These are phyloP conservation scores for Saxispiralis lemnorum DNA, from an alignment of 495 filamentous ascomycete species.

Conservation along the genomic window DNA sequence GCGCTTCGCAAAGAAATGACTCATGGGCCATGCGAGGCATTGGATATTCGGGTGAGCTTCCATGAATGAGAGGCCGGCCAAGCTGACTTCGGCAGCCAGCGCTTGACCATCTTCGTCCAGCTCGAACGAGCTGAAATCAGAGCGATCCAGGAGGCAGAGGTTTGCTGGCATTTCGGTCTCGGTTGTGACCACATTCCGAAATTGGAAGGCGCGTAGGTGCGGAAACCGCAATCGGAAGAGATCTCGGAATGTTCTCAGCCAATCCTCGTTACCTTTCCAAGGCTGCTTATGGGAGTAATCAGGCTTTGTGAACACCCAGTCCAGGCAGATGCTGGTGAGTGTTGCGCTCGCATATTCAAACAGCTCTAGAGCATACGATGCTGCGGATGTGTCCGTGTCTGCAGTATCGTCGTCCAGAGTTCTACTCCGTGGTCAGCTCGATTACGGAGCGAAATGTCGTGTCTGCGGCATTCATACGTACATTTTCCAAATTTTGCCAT, in stretches of 20 bases:
- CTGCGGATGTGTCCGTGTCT: no score
- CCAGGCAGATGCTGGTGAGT: conserved; percentile 19
- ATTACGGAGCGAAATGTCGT: no score
- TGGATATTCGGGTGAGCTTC: conserved; percentile 20
- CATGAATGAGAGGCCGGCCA: conserved; percentile 18
- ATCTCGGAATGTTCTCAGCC: not conserved
- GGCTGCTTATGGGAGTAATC: not conserved
- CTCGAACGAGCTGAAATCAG: conserved; percentile 1
- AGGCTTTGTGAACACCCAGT: conserved; percentile 17
- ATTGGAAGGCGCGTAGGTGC: conserved; percentile 18
- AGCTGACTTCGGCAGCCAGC: not conserved
- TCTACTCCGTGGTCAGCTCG: no score
- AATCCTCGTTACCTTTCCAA: not conserved
- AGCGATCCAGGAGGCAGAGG: conserved; percentile 16
- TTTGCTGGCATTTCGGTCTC: conserved; percentile 6
- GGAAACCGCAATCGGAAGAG: conserved; percentile 18
- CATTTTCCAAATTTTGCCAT: no score
- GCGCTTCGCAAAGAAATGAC: conserved; percentile 17
- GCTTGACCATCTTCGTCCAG: conserved; percentile 8
- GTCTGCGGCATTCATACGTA: no score
- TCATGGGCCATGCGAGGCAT: conserved; percentile 22
- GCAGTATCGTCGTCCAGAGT: no score
- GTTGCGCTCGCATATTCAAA: conserved; percentile 9
- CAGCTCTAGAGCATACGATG: not conserved
- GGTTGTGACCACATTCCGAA: conserved; percentile 18